Percentiles rank a stretch among this genome's conserved stretches.
phyloP scores from a whole-genome alignment of 2,329 filamentous ascomycete genomes.

The Sarocladium strictum region DNA sequence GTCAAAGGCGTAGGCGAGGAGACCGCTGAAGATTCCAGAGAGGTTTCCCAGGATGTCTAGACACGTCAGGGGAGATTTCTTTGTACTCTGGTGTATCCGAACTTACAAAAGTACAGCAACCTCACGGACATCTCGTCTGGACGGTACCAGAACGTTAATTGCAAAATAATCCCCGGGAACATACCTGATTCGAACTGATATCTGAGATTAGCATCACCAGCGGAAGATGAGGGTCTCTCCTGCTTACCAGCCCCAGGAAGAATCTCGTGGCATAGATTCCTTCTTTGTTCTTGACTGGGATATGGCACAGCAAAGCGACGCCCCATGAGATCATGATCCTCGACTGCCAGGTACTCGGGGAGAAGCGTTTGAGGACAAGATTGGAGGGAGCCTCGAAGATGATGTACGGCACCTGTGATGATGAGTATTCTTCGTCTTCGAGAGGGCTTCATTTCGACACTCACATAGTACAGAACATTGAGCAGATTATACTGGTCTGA shows the following conservation, averaged over 20 bases:
- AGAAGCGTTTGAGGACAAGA: conserved; percentile 31
- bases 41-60: conserved; percentile 35
- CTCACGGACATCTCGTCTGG: conserved; percentile 40
- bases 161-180: conserved; percentile 36
- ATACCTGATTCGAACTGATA: conserved; percentile 34
- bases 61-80: no score
- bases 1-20: conserved; percentile 39
- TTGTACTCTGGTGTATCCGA: not conserved
- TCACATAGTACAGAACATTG: conserved; percentile 32
- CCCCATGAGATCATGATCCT: conserved; percentile 36
- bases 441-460: no score
- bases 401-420: conserved; percentile 29
- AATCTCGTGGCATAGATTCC: conserved; percentile 32
- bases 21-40: conserved; percentile 32
- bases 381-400: conserved; percentile 34
- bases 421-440: no score
- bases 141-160: conserved; percentile 42
- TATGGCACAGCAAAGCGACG: conserved; percentile 26
- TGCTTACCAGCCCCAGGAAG: conserved; percentile 22
- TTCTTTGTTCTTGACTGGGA: conserved; percentile 28
- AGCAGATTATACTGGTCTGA: conserved; percentile 34
- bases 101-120: conserved; percentile 38
- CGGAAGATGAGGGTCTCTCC: not conserved
- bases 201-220: conserved; percentile 13
- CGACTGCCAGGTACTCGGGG: conserved; percentile 33